A percentile compares a stretch with the other conserved stretches of the same genome.
phyloP scores from a whole-genome alignment of 2,329 filamentous ascomycete genomes.

The Xylaria sp. region DNA sequence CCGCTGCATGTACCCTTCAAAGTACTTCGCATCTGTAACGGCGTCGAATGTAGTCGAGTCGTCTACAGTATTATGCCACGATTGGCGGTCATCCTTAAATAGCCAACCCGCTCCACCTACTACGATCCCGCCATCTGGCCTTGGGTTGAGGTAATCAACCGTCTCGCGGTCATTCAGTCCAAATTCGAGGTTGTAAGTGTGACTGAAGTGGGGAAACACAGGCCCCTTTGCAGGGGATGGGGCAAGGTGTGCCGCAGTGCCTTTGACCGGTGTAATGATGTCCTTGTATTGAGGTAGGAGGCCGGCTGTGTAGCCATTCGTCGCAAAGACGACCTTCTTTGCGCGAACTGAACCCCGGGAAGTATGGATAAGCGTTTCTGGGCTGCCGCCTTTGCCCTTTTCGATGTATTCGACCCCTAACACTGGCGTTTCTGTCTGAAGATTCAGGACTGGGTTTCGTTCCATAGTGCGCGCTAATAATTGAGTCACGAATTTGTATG shows the following conservation, averaged over 20 bases:
- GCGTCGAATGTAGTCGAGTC: conserved; percentile 51
- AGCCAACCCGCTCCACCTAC: conserved; percentile 52
- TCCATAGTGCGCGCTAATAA: conserved; percentile 44
- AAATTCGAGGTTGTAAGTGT: conserved; percentile 38
- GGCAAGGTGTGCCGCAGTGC: conserved; percentile 34
- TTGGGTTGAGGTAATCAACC: conserved; percentile 44
- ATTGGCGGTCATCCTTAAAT: conserved; percentile 43
- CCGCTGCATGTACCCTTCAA: conserved; percentile 55
- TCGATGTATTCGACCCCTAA: conserved; percentile 18
- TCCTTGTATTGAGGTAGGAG: conserved; percentile 36
- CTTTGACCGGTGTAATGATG: conserved; percentile 34
- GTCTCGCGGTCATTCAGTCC: conserved; percentile 18
- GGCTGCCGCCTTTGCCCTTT: background rate
- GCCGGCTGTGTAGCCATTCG: conserved; percentile 38
- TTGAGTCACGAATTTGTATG: conserved; percentile 42
- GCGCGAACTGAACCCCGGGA: conserved; percentile 32
- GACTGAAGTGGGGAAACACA: conserved; percentile 34
- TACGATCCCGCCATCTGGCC: conserved; percentile 47
- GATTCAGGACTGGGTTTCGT: conserved; percentile 31
- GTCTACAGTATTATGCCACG: conserved; percentile 55
- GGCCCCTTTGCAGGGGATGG: conserved; percentile 21
- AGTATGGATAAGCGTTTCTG: conserved; percentile 27
- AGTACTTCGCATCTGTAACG: conserved; percentile 49
- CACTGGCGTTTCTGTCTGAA: conserved; percentile 40
- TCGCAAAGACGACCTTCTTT: conserved; percentile 39